Evolutionary conservation across 2,329 filamentous ascomycete species (phyloP).

Genomic region (Beauveria medogensis): DNA sequence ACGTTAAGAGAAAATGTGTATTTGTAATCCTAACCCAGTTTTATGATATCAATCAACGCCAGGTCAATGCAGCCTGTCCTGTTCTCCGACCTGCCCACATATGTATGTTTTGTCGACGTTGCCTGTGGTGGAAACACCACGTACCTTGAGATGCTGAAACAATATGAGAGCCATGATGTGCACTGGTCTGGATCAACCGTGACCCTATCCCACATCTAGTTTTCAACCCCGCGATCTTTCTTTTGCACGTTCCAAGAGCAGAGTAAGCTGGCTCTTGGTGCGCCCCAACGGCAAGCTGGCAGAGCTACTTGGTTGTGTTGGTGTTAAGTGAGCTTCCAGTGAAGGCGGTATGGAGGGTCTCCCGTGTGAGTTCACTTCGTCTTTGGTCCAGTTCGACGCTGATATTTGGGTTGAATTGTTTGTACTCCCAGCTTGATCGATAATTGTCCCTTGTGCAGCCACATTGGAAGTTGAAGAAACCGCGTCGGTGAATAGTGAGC

Average conservation of each 20-base stretch:
- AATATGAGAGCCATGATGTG: background rate
- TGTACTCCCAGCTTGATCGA: constrained; percentile 28
- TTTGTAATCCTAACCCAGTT: background rate
- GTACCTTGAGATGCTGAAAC: background rate
- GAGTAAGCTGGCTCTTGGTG: constrained; percentile 52
- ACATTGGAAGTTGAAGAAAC: constrained; percentile 34
- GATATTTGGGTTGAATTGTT: background rate
- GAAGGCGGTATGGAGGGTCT: constrained; percentile 17
- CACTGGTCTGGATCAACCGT: background rate
- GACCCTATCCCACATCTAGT: background rate
- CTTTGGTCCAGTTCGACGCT: background rate
- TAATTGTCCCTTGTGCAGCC: constrained; percentile 35
- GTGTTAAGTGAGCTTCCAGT: constrained; percentile 34
- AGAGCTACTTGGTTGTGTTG: constrained; percentile 40
- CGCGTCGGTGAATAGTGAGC: constrained; percentile 26
- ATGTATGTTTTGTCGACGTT: background rate
- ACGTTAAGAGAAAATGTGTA: too few species aligned
- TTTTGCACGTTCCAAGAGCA: constrained; percentile 49
- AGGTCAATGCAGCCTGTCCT: background rate
- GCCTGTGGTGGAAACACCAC: background rate
- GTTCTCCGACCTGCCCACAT: background rate
- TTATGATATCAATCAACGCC: background rate
- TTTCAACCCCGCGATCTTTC: constrained; percentile 21
- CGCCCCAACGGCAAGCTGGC: constrained; percentile 43
- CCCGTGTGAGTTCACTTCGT: constrained; percentile 10